Evolutionary conservation across 345 rosid genomes (phyloP).

Genomic region (Ricinus communis): DNA sequence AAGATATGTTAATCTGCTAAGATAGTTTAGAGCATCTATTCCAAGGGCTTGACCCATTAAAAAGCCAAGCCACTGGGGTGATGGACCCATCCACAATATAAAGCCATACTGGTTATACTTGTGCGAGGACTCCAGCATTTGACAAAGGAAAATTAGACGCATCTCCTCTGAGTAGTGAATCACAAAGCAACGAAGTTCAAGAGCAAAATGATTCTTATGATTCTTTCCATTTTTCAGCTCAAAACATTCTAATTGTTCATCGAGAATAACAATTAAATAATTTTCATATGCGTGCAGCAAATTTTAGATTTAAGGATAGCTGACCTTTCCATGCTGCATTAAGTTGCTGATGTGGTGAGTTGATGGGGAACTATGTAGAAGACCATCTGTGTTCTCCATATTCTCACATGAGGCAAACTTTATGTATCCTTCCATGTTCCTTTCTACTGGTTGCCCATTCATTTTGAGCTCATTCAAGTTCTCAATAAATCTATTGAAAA

Average conservation of each 20-base stretch:
- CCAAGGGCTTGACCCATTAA: background rate
- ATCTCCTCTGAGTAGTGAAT: background rate
- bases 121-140: background rate
- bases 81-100: background rate
- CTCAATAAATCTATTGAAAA: constrained; percentile 43
- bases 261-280: background rate
- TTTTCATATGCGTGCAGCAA: constrained; percentile 10
- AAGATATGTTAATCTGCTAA: background rate
- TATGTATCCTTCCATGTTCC: constrained; percentile 43
- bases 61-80: background rate
- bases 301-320: constrained; percentile 18
- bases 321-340: constrained; percentile 54
- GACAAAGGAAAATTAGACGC: background rate
- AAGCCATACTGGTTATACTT: background rate
- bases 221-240: constrained; percentile 7
- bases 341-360: constrained; percentile 35
- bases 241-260: background rate
- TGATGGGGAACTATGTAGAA: constrained; percentile 39
- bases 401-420: constrained; percentile 45
- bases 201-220: background rate
- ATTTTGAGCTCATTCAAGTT: constrained; percentile 51
- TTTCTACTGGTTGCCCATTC: constrained; percentile 48
- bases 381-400: constrained; percentile 39
- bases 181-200: background rate
- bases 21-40: background rate